These are phyloP conservation scores for Suillus discolor DNA, from an alignment of 768 basidiomycete species.

Conservation along the genomic window DNA sequence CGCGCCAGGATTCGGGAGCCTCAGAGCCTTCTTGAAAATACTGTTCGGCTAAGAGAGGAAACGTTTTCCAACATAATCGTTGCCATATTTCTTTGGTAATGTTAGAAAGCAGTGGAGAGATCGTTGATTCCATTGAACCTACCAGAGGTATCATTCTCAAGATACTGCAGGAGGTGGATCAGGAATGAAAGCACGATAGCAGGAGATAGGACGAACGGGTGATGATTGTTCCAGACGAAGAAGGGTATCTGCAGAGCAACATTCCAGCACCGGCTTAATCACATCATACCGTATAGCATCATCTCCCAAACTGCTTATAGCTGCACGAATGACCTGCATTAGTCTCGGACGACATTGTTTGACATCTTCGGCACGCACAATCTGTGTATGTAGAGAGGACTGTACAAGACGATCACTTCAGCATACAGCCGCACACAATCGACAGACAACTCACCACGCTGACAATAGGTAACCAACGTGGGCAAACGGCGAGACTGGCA, in stretches of 20 bases:
- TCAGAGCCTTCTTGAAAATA: conserved; percentile 42
- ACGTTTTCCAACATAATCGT: conserved; percentile 61
- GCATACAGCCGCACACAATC: conserved; percentile 9
- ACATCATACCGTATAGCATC: conserved; percentile 56
- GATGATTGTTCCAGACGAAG: conserved; percentile 67
- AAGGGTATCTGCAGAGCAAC: conserved; percentile 72
- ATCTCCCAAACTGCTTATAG: conserved; percentile 64
- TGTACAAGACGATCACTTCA: conserved; percentile 29
- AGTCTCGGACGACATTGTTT: background rate
- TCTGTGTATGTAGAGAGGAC: conserved; percentile 65
- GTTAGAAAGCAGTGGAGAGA: conserved; percentile 8
- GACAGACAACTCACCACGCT: conserved; percentile 56
- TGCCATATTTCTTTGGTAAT: conserved; percentile 64
- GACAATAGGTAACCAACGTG: conserved; percentile 68
- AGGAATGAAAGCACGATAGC: conserved; percentile 15
- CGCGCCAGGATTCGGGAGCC: conserved; percentile 66
- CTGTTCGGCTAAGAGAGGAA: conserved; percentile 53
- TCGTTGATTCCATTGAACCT: conserved; percentile 17
- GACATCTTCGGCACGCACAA: conserved; percentile 41
- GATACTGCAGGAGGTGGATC: conserved; percentile 40
- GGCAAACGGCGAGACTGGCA: conserved; percentile 48
- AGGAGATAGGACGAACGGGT: conserved; percentile 52
- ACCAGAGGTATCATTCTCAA: conserved; percentile 61
- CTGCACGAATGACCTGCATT: conserved; percentile 36
- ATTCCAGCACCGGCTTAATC: conserved; percentile 73